Conservation (phyloP, 2,329 filamentous ascomycete species). For the Iodosphaeria phyllophila region DNA sequence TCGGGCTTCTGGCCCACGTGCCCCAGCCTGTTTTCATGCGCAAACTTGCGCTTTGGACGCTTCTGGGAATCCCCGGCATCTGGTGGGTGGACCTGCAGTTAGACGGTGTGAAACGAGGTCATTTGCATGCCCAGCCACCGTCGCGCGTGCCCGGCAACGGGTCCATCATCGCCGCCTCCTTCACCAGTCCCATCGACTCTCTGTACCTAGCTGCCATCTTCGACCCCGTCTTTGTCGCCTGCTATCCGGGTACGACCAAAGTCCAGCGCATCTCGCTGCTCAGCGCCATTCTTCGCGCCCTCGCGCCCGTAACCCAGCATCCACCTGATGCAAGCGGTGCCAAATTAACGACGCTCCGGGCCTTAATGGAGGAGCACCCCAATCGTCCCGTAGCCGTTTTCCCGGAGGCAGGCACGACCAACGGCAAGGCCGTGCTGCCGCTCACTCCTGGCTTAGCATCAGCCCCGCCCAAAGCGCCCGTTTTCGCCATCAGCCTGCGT, state of each 20-base stretch:
- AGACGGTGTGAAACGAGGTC: constrained; percentile 87
- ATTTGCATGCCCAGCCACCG: constrained; percentile 53
- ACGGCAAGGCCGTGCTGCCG: constrained; percentile 75
- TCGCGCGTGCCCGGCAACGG: constrained; percentile 61
- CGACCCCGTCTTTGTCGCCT: constrained; percentile 81
- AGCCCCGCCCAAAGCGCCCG: constrained; percentile 45
- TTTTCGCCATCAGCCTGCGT: constrained; percentile 80
- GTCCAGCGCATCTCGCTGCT: constrained; percentile 65
- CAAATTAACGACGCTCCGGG: constrained; percentile 38
- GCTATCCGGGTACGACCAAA: constrained; percentile 54
- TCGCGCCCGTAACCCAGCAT: constrained; percentile 31
- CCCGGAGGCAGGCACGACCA: constrained; percentile 86
- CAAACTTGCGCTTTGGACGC: constrained; percentile 73
- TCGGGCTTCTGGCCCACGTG: constrained; percentile 66
- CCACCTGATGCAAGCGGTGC: constrained; percentile 23
- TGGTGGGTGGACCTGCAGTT: constrained; percentile 99
- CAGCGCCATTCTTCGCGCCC: constrained; percentile 54
- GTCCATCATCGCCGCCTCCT: constrained; percentile 74
- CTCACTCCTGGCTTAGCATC: constrained; percentile 61
- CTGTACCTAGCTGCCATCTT: constrained; percentile 92
- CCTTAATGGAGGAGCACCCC: constrained; percentile 49
- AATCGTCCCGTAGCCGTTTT: constrained; percentile 69
- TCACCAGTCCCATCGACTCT: constrained; percentile 82
- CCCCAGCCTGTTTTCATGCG: constrained; percentile 44
- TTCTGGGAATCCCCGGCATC: constrained; percentile 76